Base-by-base conservation (phyloP, 139 green algal species). In the Picochlorum sp. region DNA sequence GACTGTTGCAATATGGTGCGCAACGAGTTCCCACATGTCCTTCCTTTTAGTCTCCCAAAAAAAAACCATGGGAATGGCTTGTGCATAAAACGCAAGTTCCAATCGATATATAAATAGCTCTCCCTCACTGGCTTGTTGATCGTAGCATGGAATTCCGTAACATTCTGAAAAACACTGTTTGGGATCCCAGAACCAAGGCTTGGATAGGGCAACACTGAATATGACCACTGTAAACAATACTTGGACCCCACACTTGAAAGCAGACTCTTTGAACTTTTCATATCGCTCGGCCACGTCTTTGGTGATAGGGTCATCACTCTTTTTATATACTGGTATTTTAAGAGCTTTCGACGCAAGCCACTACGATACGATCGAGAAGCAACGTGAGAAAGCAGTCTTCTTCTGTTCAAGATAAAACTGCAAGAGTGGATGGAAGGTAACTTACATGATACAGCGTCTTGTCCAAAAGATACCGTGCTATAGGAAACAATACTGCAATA, bases 1-100 rank as follows among this genome's bases (percentile, higher is more conserved):
- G 8, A 85, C 61, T 5, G 87, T 95, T 13, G 84, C 78, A 1
- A 91, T 25, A 60, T 95, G 87, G 65, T 95, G 87, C 9, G 76
- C 70, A 69, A 93, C 74, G 31, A 73, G 74, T 63, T 91, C 82
- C 29, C 72, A 57, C 43, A 82, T 87, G 51, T 95, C 87, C 65
- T 93, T 94, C 26, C 84, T 72, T 55, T 84, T 74, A 36, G 78
- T 72, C 74, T 90, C 74, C 64, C 72, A 82, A 12, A 80, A 50
- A 26, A 82, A 68, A 22, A 82, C 55, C 33, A 66, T 71, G 43
- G 72, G 70, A 13, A 84, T 59, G 2, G 66, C 69, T 63, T 80
- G 66, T 10, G 52, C 26, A 51, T 95, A 95, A 55, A 86, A 93
- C 16, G 79, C 87, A n/a, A 88, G 72, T 58, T 90, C 67, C 29